These are phyloP conservation scores for Cordia subcordata DNA, from an alignment of 257 asterid genomes.

Conservation along the genomic window DNA sequence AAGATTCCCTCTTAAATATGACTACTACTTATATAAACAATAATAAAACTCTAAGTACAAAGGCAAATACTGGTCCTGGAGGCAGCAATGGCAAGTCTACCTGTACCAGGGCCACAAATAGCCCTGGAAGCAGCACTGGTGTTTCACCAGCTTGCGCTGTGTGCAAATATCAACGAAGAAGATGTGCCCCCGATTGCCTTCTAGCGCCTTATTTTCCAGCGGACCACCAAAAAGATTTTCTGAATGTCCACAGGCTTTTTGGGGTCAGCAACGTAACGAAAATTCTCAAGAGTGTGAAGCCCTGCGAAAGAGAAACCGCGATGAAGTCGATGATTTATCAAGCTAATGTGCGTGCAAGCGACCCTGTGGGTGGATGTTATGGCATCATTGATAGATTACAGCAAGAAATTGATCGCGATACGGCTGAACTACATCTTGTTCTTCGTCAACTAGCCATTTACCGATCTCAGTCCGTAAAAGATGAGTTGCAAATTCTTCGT, in stretches of 20 bases:
- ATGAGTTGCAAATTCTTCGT: background rate
- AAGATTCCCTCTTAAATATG: background rate
- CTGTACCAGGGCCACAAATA: background rate
- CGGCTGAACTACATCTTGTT: conserved; percentile 14
- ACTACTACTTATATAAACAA: no score
- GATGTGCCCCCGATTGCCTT: conserved; percentile 21
- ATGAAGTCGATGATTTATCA: conserved; percentile 19
- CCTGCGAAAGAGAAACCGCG: conserved; percentile 7
- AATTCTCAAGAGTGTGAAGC: background rate
- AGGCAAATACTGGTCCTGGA: background rate
- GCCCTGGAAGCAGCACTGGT: background rate
- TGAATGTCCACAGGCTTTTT: conserved; percentile 31
- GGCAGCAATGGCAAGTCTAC: background rate
- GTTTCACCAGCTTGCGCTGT: conserved; percentile 45
- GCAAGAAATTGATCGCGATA: background rate
- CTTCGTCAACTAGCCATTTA: background rate
- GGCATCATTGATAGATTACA: background rate
- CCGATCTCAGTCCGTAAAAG: background rate
- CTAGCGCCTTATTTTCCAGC: conserved; percentile 51
- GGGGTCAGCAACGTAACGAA: conserved; percentile 34
- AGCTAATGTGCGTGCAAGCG: conserved; percentile 24
- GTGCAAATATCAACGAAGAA: conserved; percentile 49
- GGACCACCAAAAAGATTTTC: conserved; percentile 21
- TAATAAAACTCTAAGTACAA: background rate
- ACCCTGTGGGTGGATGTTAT: conserved; percentile 44